These are phyloP conservation scores for Bolboschoenoplectus hybrid DNA, from an alignment of 202 grass and related monocot species.

Conservation along the genomic window DNA sequence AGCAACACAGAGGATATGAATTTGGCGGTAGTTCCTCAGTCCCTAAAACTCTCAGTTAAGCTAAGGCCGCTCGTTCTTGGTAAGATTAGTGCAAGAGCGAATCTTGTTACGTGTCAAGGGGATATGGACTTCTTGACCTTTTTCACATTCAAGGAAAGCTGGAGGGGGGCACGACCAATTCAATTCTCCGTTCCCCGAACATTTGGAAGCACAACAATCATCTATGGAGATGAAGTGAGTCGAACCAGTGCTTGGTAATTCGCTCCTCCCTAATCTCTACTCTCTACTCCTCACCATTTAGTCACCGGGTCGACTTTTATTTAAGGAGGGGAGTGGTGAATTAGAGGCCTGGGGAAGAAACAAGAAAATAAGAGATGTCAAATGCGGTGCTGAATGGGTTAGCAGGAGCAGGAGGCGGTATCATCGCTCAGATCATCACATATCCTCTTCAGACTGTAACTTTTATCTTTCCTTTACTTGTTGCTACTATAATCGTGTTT, in stretches of 20 bases:
- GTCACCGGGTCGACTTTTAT: neutral
- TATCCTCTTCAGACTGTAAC: constrained; percentile 87
- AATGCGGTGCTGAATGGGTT: constrained; percentile 80
- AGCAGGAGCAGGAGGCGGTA: constrained; percentile 78
- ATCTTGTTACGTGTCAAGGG: neutral
- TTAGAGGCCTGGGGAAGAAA: neutral
- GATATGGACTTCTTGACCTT: neutral
- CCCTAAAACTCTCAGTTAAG: too few species aligned
- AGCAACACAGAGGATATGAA: too few species aligned
- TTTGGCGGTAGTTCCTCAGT: too few species aligned
- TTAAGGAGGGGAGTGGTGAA: neutral
- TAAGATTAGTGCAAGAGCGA: too few species aligned
- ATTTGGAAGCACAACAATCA: neutral
- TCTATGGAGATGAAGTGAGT: neutral
- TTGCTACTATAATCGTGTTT: neutral
- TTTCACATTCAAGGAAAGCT: neutral
- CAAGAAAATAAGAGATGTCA: constrained; percentile 54
- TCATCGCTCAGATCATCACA: constrained; percentile 96
- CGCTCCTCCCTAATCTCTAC: neutral
- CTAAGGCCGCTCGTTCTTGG: too few species aligned
- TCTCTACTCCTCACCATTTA: neutral
- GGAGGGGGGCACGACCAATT: neutral
- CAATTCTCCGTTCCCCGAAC: neutral
- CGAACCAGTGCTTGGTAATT: neutral
- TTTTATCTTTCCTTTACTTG: neutral